Percentiles rank a stretch among this genome's conserved stretches.
Evolutionary conservation across 2,329 filamentous ascomycete species (phyloP).

Genomic region (Cytospora paraplurivora): DNA sequence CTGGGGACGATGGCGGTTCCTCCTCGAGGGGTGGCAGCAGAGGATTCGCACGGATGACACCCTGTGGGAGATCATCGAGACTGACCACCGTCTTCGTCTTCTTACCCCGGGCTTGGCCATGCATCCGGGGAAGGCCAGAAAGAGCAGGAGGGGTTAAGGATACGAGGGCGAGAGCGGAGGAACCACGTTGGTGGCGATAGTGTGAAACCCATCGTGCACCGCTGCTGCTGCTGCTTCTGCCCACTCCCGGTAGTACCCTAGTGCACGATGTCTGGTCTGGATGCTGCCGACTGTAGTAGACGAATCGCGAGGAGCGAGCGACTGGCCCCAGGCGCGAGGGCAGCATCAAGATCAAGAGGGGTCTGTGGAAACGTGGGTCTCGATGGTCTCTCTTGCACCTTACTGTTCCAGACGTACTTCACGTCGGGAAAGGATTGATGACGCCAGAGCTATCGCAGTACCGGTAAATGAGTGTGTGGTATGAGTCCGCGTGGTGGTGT

Average conservation of each 20-base stretch:
- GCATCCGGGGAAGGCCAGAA: constrained; percentile 7
- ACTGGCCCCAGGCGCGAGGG: constrained; percentile 20
- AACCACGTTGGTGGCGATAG: constrained; percentile 20
- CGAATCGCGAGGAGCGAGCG: constrained; percentile 21
- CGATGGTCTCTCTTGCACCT: not conserved
- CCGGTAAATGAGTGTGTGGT: too few species aligned
- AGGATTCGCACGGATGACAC: constrained; percentile 45
- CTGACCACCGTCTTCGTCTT: constrained; percentile 57
- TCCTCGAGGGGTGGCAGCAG: constrained; percentile 40
- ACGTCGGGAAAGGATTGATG: not conserved
- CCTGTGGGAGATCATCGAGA: constrained; percentile 61
- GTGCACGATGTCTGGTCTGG: not conserved
- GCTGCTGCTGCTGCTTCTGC: too few species aligned
- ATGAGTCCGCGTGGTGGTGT: too few species aligned
- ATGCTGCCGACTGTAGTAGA: constrained; percentile 10
- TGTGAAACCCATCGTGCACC: constrained; percentile 10
- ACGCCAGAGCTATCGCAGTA: too few species aligned
- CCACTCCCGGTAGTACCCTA: constrained; percentile 7
- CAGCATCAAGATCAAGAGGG: constrained; percentile 21
- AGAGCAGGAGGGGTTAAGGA: not conserved
- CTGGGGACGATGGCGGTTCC: constrained; percentile 49
- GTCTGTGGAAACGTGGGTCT: not conserved
- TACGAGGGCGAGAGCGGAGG: constrained; percentile 3
- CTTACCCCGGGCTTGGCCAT: constrained; percentile 48
- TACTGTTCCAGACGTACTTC: not conserved